These are phyloP conservation scores for Canna indica DNA, from an alignment of 176 grass and related monocot genomes.

Conservation along the genomic window DNA sequence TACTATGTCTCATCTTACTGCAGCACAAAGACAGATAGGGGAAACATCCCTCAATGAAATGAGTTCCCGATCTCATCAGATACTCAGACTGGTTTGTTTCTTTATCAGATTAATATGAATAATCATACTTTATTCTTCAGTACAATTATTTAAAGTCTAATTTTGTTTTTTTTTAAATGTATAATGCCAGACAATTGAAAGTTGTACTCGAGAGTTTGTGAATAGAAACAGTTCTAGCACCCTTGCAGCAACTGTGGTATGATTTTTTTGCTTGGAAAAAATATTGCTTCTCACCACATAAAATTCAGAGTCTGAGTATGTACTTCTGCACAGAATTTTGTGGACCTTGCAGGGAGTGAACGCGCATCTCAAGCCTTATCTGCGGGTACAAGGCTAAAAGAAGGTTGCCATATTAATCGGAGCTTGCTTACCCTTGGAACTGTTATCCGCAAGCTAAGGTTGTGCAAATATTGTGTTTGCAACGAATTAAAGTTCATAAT, in stretches of 20 bases:
- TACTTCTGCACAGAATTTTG: constrained; percentile 51
- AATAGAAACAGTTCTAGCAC: constrained; percentile 52
- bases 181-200: constrained; percentile 54
- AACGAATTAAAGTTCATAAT: background rate
- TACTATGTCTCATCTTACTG: background rate
- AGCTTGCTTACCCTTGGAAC: constrained; percentile 88
- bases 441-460: constrained; percentile 95
- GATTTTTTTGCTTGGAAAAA: constrained; percentile 1
- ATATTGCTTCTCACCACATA: background rate
- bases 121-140: background rate
- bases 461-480: constrained; percentile 8
- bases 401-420: constrained; percentile 92
- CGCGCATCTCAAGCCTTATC: constrained; percentile 65
- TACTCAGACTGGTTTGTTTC: constrained; percentile 66
- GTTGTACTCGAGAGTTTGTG: constrained; percentile 46
- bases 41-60: constrained; percentile 82
- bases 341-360: constrained; percentile 90
- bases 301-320: constrained; percentile 7
- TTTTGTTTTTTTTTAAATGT: constrained; percentile 19
- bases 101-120: constrained; percentile 18
- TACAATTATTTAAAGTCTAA: background rate
- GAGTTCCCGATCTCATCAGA: constrained; percentile 91
- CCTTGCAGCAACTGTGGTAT: constrained; percentile 75
- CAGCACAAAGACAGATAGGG: constrained; percentile 91
- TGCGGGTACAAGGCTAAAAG: constrained; percentile 68